Conservation (phyloP, 1,284 basidiomycete species). For the Moesziomyces sp. region DNA sequence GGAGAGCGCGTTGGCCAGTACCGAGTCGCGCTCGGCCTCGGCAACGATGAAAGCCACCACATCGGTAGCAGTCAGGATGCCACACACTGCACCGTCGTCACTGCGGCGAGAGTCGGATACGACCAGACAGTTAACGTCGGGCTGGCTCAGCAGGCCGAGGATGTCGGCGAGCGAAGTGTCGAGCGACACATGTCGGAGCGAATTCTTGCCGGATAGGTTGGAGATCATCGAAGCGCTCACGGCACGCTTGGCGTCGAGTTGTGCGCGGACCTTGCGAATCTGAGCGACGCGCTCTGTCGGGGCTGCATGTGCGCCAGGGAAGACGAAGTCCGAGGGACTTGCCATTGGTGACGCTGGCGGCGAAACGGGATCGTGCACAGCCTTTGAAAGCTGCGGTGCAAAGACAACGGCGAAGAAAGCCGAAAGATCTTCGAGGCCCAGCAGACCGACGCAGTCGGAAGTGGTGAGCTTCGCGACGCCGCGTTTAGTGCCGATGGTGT, state of each 20-base stretch:
- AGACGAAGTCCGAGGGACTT: not conserved
- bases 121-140: conserved; percentile 23
- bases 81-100: conserved; percentile 29
- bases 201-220: conserved; percentile 31
- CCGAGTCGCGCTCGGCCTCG: conserved; percentile 21
- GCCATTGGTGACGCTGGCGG: conserved; percentile 33
- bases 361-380: conserved; percentile 10
- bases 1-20: conserved; percentile 17
- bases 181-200: conserved; percentile 24
- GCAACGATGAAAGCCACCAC: conserved; percentile 30
- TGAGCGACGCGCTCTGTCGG: not conserved
- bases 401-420: conserved; percentile 41
- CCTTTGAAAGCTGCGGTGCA: conserved; percentile 18
- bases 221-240: conserved; percentile 26
- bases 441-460: conserved; percentile 33
- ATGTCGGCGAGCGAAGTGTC: conserved; percentile 14
- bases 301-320: not conserved
- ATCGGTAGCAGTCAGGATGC: conserved; percentile 34
- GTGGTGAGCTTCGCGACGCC: conserved; percentile 12
- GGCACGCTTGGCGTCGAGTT: conserved; percentile 6
- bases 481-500: not conserved
- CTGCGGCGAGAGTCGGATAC: conserved; percentile 14
- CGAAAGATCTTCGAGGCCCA: conserved; percentile 37
- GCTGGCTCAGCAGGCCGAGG: conserved; percentile 16
- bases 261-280: conserved; percentile 8